phyloP scores from a whole-genome alignment of 495 filamentous ascomycete species.

The Xylaria longipes region DNA sequence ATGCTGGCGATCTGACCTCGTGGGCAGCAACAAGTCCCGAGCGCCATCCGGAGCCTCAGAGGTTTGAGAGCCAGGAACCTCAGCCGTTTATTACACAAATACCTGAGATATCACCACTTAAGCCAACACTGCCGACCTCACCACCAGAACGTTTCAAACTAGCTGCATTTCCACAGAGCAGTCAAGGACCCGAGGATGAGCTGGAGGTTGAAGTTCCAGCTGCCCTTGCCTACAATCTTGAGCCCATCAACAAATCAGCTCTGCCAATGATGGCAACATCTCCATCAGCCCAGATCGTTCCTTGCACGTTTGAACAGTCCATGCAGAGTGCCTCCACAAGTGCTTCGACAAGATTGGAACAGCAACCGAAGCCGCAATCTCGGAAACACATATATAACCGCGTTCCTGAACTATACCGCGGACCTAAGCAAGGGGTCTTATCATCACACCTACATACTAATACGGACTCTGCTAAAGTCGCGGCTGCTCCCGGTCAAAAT shows the following conservation, averaged over 20 bases:
- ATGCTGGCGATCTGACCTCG: not conserved
- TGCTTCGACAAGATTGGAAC: not conserved
- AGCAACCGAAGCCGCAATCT: slow-evolving; percentile 2
- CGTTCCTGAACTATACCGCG: slow-evolving; percentile 29
- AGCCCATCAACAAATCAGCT: slow-evolving; percentile 31
- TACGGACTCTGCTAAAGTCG: not conserved
- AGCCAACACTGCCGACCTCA: slow-evolving; percentile 27
- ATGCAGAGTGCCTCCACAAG: slow-evolving; percentile 12
- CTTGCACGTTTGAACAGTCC: slow-evolving; percentile 40
- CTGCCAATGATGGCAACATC: slow-evolving; percentile 38
- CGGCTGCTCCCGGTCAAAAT: not conserved
- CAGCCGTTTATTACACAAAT: slow-evolving; percentile 34
- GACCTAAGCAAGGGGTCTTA: slow-evolving; percentile 5
- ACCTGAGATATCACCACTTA: slow-evolving; percentile 29
- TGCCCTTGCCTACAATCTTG: slow-evolving; percentile 47
- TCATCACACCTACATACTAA: slow-evolving; percentile 18
- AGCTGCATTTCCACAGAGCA: slow-evolving; percentile 40
- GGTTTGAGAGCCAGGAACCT: slow-evolving; percentile 1
- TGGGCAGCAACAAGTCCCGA: slow-evolving; percentile 27
- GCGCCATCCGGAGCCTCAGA: slow-evolving; percentile 5
- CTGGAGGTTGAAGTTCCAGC: slow-evolving; percentile 61
- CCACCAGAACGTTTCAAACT: slow-evolving; percentile 7
- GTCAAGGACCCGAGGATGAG: slow-evolving; percentile 53
- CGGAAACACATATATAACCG: slow-evolving; percentile 28
- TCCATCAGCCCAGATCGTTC: slow-evolving; percentile 51